These are phyloP conservation scores for Lophiostoma macrostomum DNA, from an alignment of 495 filamentous ascomycete species.

Conservation along the genomic window DNA sequence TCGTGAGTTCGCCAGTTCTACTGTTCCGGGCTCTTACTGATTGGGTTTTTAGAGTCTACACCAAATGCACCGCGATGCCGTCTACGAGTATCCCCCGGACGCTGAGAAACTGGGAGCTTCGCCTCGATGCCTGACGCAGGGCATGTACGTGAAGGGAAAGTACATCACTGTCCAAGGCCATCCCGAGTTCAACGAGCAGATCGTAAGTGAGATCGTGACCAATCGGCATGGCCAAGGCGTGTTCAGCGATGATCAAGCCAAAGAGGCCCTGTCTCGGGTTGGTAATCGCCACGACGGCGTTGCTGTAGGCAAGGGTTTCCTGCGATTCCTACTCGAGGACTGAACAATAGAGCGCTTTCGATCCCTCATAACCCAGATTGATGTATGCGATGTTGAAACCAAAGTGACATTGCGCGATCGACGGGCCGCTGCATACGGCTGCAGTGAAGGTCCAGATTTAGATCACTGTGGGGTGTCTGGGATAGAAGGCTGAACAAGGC, in stretches of 20 bases:
- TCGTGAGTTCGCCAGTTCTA: slow-evolving; percentile 51
- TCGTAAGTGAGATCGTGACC: slow-evolving; percentile 67
- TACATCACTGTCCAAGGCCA: slow-evolving; percentile 86
- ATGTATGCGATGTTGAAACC: too few species aligned
- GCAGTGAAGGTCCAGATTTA: too few species aligned
- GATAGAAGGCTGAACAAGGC: too few species aligned
- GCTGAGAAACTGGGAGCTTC: slow-evolving; percentile 65
- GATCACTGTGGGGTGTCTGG: too few species aligned
- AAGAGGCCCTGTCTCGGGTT: slow-evolving; percentile 65
- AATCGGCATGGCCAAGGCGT: slow-evolving; percentile 59
- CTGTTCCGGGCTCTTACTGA: slow-evolving; percentile 12
- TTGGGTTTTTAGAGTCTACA: slow-evolving; percentile 62
- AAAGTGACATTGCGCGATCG: too few species aligned
- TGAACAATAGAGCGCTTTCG: slow-evolving; percentile 6
- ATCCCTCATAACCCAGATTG: not conserved
- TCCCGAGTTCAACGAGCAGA: slow-evolving; percentile 78
- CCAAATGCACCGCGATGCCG: slow-evolving; percentile 88
- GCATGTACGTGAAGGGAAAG: slow-evolving; percentile 65
- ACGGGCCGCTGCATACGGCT: too few species aligned
- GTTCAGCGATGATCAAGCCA: slow-evolving; percentile 60
- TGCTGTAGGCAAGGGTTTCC: slow-evolving; percentile 62
- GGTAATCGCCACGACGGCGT: slow-evolving; percentile 71
- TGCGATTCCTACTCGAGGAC: slow-evolving; percentile 68
- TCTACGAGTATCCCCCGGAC: slow-evolving; percentile 60
- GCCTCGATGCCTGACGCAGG: slow-evolving; percentile 68